Conservation (phyloP, 768 basidiomycete species). For the Mycena pura region DNA sequence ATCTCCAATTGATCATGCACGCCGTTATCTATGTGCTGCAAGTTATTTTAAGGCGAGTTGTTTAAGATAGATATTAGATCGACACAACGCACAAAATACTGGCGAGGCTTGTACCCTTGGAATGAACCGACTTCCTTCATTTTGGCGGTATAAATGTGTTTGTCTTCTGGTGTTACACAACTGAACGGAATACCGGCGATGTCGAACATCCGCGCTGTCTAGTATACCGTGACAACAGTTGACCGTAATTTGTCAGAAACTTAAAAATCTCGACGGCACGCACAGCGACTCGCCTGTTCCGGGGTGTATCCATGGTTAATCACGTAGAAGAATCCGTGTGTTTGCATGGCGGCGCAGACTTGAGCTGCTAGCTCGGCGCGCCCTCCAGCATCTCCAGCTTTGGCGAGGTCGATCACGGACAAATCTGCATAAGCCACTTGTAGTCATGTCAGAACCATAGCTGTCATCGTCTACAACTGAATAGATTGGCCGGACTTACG, state of each 20-base stretch:
- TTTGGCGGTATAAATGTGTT: slow-evolving; percentile 43
- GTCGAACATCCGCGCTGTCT: slow-evolving; percentile 57
- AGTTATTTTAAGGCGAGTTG: neutral
- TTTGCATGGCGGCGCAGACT: slow-evolving; percentile 52
- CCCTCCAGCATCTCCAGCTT: slow-evolving; percentile 44
- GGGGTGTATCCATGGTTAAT: slow-evolving; percentile 53
- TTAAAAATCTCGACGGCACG: no score
- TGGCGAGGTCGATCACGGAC: slow-evolving; percentile 57
- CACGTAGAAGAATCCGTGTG: slow-evolving; percentile 55
- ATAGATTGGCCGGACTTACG: slow-evolving; percentile 42
- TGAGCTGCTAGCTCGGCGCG: slow-evolving; percentile 45
- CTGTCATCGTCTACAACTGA: no score
- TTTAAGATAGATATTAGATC: neutral
- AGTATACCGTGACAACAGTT: neutral
- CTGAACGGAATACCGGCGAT: slow-evolving; percentile 56
- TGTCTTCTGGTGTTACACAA: slow-evolving; percentile 49
- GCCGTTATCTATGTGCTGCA: slow-evolving; percentile 65
- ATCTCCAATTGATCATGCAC: slow-evolving; percentile 69
- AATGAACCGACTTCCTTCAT: slow-evolving; percentile 55
- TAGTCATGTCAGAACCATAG: no score
- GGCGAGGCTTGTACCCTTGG: slow-evolving; percentile 61
- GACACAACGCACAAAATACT: slow-evolving; percentile 55
- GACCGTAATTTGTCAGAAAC: neutral
- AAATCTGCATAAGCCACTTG: slow-evolving; percentile 55
- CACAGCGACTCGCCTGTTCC: slow-evolving; percentile 39